Conservation (phyloP, 1,284 basidiomycete genomes). For the Ceratobasidium sp. region DNA sequence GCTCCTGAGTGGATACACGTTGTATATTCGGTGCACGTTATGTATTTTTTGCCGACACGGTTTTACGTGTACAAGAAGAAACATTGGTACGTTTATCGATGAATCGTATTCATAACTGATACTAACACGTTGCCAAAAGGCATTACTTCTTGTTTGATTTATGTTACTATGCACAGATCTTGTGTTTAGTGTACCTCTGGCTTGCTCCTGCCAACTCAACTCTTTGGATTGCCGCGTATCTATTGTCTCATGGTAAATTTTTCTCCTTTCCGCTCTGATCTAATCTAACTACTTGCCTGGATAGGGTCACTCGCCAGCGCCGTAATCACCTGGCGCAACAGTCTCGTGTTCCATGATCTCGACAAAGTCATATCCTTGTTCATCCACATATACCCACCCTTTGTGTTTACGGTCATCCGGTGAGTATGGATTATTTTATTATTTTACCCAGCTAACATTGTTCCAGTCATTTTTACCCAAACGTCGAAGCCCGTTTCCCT, state of each 20-base stretch:
- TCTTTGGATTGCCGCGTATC: slow-evolving; percentile 89
- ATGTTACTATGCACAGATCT: slow-evolving; percentile 90
- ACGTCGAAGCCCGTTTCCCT: slow-evolving; percentile 82
- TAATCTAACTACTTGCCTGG: slow-evolving; percentile 47
- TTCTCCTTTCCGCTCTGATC: not conserved
- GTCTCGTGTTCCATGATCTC: slow-evolving; percentile 93
- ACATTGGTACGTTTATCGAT: slow-evolving; percentile 38
- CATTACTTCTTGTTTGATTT: slow-evolving; percentile 95
- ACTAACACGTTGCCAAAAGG: slow-evolving; percentile 66
- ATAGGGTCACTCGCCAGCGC: slow-evolving; percentile 86
- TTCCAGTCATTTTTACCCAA: slow-evolving; percentile 84
- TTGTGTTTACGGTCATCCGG: slow-evolving; percentile 90
- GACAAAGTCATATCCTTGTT: slow-evolving; percentile 95
- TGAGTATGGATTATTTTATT: slow-evolving; percentile 57
- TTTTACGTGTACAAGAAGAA: slow-evolving; percentile 87
- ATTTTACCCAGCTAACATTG: slow-evolving; percentile 43
- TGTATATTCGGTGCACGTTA: slow-evolving; percentile 78
- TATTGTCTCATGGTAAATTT: slow-evolving; percentile 77
- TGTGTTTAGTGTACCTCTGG: slow-evolving; percentile 93
- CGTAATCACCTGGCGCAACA: slow-evolving; percentile 97
- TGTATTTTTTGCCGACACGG: slow-evolving; percentile 85
- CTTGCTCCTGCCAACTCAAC: slow-evolving; percentile 77
- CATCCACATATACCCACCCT: slow-evolving; percentile 89
- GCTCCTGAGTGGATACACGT: slow-evolving; percentile 88
- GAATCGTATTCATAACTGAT: slow-evolving; percentile 27